phyloP scores from a whole-genome alignment of 306 rosid species.

The Rosa persica region DNA sequence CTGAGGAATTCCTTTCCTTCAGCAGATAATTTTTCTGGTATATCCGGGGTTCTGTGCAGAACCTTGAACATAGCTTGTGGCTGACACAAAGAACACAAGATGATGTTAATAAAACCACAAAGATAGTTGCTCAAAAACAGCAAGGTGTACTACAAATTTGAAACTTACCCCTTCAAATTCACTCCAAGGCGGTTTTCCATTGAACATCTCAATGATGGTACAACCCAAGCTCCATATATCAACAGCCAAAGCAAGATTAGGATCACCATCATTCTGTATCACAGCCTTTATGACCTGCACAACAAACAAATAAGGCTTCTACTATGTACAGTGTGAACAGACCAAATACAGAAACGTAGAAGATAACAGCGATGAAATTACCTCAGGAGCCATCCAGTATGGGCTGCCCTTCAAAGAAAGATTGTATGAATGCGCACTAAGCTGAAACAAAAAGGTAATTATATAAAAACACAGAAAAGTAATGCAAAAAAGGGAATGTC shows the following conservation, averaged over 20 bases:
- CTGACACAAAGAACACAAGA: constrained; percentile 39
- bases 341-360: constrained; percentile 19
- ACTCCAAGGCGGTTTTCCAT: constrained; percentile 95
- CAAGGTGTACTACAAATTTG: background rate
- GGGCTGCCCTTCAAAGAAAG: constrained; percentile 97
- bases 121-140: background rate
- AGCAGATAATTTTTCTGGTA: constrained; percentile 71
- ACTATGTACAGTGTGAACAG: constrained; percentile 7
- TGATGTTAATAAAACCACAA: background rate
- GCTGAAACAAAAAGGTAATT: constrained; percentile 45
- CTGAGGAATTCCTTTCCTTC: constrained; percentile 81
- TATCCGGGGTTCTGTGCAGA: constrained; percentile 65
- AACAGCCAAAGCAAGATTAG: constrained; percentile 73
- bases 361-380: constrained; percentile 25
- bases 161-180: constrained; percentile 74
- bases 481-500: background rate
- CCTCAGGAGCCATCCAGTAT: constrained; percentile 99
- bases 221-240: constrained; percentile 99
- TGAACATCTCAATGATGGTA: constrained; percentile 87
- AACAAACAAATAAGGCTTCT: constrained; percentile 13
- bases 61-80: constrained; percentile 99
- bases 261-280: constrained; percentile 59
- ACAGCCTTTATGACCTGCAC: constrained; percentile 84
- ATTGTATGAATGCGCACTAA: constrained; percentile 63
- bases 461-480: constrained; percentile 11